Conservation (phyloP, 345 rosid genomes). For the Ricinus communis region DNA sequence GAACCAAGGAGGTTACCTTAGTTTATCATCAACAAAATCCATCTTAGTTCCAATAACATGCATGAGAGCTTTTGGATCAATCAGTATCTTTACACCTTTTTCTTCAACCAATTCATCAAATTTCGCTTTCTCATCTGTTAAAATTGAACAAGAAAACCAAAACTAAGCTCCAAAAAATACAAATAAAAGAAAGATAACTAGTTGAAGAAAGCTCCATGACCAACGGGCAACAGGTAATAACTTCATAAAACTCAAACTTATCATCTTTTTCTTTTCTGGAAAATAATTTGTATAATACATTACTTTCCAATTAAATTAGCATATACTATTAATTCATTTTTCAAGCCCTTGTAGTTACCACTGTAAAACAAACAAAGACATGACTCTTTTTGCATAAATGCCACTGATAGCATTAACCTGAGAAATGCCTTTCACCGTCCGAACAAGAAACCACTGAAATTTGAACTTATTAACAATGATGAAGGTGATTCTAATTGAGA, state of each 20-base stretch:
- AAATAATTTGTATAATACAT: not conserved
- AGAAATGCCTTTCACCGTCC: not conserved
- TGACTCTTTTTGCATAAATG: not conserved
- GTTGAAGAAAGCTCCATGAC: not conserved
- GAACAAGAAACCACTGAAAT: not conserved
- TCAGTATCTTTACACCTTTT: conserved; percentile 69
- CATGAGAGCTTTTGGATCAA: conserved; percentile 88
- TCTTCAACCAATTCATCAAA: conserved; percentile 82
- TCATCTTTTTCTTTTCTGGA: not conserved
- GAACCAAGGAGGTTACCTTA: too few relatives aligned
- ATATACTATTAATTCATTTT: not conserved
- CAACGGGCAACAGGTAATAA: too few relatives aligned
- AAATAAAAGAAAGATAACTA: not conserved
- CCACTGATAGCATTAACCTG: not conserved
- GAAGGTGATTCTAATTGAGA: too few relatives aligned
- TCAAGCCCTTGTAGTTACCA: not conserved
- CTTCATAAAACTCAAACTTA: not conserved
- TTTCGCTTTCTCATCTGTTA: conserved; percentile 68
- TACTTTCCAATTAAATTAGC: not conserved
- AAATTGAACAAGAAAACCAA: not conserved
- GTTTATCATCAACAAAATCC: conserved; percentile 87
- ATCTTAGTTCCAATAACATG: conserved; percentile 86
- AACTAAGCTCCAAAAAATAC: not conserved
- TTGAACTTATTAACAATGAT: too few relatives aligned
- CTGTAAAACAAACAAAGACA: not conserved